Evolutionary conservation across 2,329 filamentous ascomycete genomes (phyloP).

Genomic region (Scortechinia acanthostroma): DNA sequence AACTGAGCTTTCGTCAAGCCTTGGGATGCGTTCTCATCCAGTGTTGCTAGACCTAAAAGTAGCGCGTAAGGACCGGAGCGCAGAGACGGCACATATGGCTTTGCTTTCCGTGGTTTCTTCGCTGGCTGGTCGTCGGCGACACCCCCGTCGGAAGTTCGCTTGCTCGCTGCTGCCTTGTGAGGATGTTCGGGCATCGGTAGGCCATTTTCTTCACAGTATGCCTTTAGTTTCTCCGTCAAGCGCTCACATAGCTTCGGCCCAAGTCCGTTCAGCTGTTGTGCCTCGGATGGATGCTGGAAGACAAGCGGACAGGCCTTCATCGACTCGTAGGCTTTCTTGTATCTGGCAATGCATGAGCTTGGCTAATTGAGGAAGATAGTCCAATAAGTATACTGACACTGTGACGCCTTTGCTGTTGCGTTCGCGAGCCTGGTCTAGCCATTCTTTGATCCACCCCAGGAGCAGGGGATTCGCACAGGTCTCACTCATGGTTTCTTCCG

Average conservation of each 20-base stretch:
- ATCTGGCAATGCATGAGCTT: conserved; percentile 35
- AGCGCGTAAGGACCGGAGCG: conserved; percentile 73
- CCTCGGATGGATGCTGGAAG: conserved; percentile 68
- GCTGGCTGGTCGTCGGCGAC: conserved; percentile 8
- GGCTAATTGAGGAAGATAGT: conserved; percentile 2
- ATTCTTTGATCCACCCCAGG: conserved; percentile 70
- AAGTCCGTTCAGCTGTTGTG: conserved; percentile 67
- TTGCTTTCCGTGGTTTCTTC: conserved; percentile 53
- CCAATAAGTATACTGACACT: conserved; percentile 19
- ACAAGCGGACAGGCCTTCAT: conserved; percentile 67
- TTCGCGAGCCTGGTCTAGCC: conserved; percentile 64
- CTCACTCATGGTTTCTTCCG: conserved; percentile 8
- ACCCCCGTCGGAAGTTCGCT: conserved; percentile 18
- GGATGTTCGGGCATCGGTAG: conserved; percentile 60
- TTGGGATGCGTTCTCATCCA: conserved; percentile 41
- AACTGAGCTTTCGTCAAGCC: conserved; percentile 64
- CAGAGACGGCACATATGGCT: conserved; percentile 64
- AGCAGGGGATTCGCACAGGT: conserved; percentile 64
- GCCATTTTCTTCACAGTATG: conserved; percentile 60
- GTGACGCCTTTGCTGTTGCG: conserved; percentile 63
- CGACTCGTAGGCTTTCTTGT: conserved; percentile 70
- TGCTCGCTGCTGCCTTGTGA: conserved; percentile 20
- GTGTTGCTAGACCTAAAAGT: conserved; percentile 55
- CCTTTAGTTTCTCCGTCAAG: conserved; percentile 51
- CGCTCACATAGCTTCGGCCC: conserved; percentile 66